Evolutionary conservation across 768 basidiomycete genomes (phyloP).

Genomic region (Naganishia antarctica): DNA sequence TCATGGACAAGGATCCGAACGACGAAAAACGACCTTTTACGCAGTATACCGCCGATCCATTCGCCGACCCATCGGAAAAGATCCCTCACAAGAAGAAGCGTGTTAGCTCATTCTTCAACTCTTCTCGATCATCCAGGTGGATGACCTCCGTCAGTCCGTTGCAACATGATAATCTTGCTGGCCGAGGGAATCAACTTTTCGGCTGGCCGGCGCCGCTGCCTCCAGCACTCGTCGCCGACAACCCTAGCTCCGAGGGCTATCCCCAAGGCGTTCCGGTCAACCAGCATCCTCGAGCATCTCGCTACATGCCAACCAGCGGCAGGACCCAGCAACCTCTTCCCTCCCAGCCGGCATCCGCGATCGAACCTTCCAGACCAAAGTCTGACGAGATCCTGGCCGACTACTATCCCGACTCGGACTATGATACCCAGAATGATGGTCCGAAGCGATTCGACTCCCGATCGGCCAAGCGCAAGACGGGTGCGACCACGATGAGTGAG

Average conservation of each 20-base stretch:
- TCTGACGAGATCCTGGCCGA: constrained; percentile 11
- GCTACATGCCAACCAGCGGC: constrained; percentile 13
- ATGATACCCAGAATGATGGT: neutral
- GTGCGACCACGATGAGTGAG: constrained; percentile 1
- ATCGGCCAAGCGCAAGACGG: constrained; percentile 9
- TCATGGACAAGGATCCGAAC: constrained; percentile 8
- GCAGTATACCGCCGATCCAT: neutral
- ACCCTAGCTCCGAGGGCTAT: too few species aligned
- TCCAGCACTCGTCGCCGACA: too few species aligned
- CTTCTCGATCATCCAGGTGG: neutral
- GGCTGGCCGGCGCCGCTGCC: too few species aligned
- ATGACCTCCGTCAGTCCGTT: neutral
- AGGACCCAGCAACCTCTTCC: neutral
- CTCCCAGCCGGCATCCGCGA: neutral
- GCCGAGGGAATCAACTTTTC: constrained; percentile 7
- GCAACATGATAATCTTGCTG: neutral
- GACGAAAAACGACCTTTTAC: neutral
- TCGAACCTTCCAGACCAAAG: constrained; percentile 1
- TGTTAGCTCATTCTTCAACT: constrained; percentile 6
- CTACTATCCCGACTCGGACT: constrained; percentile 9
- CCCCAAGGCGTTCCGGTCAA: too few species aligned
- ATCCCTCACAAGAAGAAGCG: neutral
- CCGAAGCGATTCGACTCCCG: neutral
- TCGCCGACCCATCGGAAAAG: neutral
- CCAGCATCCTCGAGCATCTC: constrained; percentile 17